Evolutionary conservation across 805 yeast genomes (phyloP).

Genomic region (Middelhovenomyces tepae): DNA sequence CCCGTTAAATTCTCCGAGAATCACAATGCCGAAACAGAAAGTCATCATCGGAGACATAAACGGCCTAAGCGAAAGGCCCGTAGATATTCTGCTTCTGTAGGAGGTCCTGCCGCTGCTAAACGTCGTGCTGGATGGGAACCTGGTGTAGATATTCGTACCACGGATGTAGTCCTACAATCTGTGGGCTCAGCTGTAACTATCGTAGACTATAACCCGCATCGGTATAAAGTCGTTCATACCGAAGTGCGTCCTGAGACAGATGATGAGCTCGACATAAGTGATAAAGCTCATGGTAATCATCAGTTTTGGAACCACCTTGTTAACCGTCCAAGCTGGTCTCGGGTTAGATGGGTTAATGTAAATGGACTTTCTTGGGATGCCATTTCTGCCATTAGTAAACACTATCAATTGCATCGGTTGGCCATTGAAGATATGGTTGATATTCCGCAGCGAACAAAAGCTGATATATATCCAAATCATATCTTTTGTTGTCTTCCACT

Average conservation of each 20-base stretch:
- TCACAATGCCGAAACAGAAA: neutral
- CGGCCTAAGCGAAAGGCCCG: slow-evolving; percentile 4
- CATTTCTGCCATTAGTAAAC: slow-evolving; percentile 36
- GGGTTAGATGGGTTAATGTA: slow-evolving; percentile 48
- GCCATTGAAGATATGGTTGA: slow-evolving; percentile 58
- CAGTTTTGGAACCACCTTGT: slow-evolving; percentile 28
- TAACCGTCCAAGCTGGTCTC: slow-evolving; percentile 38
- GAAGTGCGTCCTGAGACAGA: slow-evolving; percentile 27
- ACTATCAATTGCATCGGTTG: slow-evolving; percentile 42
- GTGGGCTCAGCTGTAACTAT: slow-evolving; percentile 47
- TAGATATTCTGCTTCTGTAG: slow-evolving; percentile 16
- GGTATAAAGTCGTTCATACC: slow-evolving; percentile 37
- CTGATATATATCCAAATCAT: slow-evolving; percentile 43
- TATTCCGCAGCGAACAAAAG: slow-evolving; percentile 51
- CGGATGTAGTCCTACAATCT: slow-evolving; percentile 42
- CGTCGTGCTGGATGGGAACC: slow-evolving; percentile 48
- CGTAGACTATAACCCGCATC: slow-evolving; percentile 38
- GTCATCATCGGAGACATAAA: too few relatives aligned
- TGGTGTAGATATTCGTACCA: slow-evolving; percentile 44
- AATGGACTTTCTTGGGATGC: slow-evolving; percentile 59
- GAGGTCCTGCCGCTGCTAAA: slow-evolving; percentile 29
- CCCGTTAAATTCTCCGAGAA: neutral
- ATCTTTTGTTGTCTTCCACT: slow-evolving; percentile 49
- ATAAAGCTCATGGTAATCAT: too few relatives aligned
- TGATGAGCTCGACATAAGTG: slow-evolving; percentile 10